Evolutionary conservation across 306 rosid genomes (phyloP).

Genomic region (Lagenaria siceraria): DNA sequence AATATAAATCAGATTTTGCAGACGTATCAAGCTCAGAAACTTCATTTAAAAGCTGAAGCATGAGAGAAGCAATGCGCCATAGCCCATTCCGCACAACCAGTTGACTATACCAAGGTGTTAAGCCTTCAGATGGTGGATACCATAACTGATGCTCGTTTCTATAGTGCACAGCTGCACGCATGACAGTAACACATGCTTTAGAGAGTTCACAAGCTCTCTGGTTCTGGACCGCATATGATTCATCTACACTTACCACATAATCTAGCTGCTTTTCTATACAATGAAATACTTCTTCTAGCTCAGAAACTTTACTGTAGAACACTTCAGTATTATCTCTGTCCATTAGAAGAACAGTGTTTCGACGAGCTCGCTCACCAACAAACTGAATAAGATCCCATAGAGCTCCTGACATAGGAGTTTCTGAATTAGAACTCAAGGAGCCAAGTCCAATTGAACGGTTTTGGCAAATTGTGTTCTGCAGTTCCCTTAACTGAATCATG

Average conservation of each 20-base stretch:
- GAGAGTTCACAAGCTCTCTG: slow-evolving; percentile 91
- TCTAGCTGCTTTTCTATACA: slow-evolving; percentile 77
- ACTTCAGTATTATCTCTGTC: slow-evolving; percentile 98
- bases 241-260: slow-evolving; percentile 53
- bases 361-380: slow-evolving; percentile 86
- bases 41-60: slow-evolving; percentile 66
- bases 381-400: slow-evolving; percentile 93
- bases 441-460: slow-evolving; percentile 44
- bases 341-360: slow-evolving; percentile 88
- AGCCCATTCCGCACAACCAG: slow-evolving; percentile 66
- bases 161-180: slow-evolving; percentile 54
- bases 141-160: slow-evolving; percentile 67
- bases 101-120: slow-evolving; percentile 91
- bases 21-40: slow-evolving; percentile 46
- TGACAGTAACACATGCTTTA: slow-evolving; percentile 62
- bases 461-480: slow-evolving; percentile 66
- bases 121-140: slow-evolving; percentile 94
- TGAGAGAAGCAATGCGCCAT: slow-evolving; percentile 61
- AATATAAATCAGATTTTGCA: slow-evolving; percentile 49
- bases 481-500: slow-evolving; percentile 83
- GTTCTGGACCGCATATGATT: slow-evolving; percentile 46
- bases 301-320: slow-evolving; percentile 91
- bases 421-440: slow-evolving; percentile 33
- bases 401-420: slow-evolving; percentile 67
- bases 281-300: slow-evolving; percentile 70